Evolutionary conservation across 345 rosid species (phyloP).

Genomic region (Citrus glauca): DNA sequence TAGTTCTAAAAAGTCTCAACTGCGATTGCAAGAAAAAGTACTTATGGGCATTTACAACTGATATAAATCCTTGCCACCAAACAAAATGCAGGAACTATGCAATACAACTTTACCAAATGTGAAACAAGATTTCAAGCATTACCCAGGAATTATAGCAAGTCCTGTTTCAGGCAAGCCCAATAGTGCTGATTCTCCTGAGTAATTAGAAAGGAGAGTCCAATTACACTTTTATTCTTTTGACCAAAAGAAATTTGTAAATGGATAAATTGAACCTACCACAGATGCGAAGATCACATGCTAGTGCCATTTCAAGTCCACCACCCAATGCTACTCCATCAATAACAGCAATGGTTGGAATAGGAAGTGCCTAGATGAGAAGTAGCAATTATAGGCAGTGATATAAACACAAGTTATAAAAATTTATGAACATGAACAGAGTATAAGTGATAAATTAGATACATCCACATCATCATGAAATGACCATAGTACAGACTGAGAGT

Average conservation of each 20-base stretch:
- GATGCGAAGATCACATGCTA: conserved; percentile 86
- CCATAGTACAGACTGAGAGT: not conserved
- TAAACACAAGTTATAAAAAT: not conserved
- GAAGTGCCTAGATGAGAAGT: conserved; percentile 41
- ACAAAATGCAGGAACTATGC: not conserved
- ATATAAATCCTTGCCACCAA: conserved; percentile 1
- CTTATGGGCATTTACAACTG: not conserved
- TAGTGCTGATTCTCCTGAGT: conserved; percentile 70
- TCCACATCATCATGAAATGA: not conserved
- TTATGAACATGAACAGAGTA: not conserved
- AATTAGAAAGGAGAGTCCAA: not conserved
- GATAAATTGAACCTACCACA: conserved; percentile 50
- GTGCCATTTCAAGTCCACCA: conserved; percentile 98
- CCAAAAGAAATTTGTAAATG: not conserved
- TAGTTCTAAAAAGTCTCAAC: not conserved
- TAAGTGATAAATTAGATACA: not conserved
- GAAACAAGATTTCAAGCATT: conserved; percentile 11
- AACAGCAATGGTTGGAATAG: conserved; percentile 78
- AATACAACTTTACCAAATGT: not conserved
- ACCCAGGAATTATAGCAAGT: conserved; percentile 97
- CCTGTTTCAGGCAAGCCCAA: conserved; percentile 96
- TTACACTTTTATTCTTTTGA: not conserved
- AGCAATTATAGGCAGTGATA: not conserved
- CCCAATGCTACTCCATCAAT: conserved; percentile 92
- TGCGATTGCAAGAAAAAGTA: not conserved